Conservation (phyloP, 129 eudicot genomes). For the Kitagawia praeruptora region DNA sequence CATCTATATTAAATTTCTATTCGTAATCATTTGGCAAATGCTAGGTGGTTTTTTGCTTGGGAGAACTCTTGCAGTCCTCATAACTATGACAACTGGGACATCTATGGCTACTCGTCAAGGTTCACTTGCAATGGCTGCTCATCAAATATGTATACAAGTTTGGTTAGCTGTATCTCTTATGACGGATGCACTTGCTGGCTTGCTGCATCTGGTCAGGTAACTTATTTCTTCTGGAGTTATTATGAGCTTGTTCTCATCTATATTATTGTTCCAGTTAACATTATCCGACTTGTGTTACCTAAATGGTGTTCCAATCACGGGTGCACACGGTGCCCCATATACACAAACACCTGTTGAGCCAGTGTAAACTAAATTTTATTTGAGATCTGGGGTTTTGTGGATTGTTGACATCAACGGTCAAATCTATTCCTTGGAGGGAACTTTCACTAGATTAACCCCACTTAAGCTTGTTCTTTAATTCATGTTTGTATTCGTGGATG, state of each 20-base stretch:
- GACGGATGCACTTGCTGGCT: conserved; percentile 85
- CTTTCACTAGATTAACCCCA: background rate
- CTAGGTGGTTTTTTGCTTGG: conserved; percentile 94
- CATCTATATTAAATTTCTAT: background rate
- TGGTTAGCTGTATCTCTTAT: conserved; percentile 94
- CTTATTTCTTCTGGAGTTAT: background rate
- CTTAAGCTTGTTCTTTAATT: background rate
- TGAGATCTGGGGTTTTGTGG: background rate
- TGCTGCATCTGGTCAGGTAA: conserved; percentile 88
- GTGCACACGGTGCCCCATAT: background rate
- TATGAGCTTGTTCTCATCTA: background rate
- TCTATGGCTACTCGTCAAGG: conserved; percentile 99
- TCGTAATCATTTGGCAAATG: background rate
- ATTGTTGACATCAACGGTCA: background rate
- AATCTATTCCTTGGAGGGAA: background rate
- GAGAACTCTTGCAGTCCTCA: conserved; percentile 74
- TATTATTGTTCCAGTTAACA: background rate
- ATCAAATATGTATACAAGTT: conserved; percentile 82
- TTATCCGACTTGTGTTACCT: background rate
- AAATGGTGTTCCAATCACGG: background rate
- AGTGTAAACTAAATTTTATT: background rate
- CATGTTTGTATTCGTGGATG: background rate
- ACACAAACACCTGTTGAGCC: background rate
- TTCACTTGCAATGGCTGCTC: conserved; percentile 92
- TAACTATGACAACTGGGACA: conserved; percentile 62